Conservation (phyloP, 345 rosid genomes). For the Excoecaria cochinchinensis region DNA sequence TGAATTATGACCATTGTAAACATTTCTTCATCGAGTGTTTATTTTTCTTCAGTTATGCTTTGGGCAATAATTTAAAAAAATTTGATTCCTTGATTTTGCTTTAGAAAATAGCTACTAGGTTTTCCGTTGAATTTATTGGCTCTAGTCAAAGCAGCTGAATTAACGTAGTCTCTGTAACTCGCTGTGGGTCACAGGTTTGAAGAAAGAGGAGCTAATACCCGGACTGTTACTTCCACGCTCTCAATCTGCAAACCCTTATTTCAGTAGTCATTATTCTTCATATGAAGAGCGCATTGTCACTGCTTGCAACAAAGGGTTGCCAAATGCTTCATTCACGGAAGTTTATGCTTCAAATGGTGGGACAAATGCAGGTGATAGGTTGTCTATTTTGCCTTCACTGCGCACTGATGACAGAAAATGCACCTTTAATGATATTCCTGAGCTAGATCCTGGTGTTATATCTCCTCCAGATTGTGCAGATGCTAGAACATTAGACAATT, state of each 20-base stretch:
- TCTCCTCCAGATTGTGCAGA: constrained; percentile 48
- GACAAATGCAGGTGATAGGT: constrained; percentile 32
- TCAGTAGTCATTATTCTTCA: constrained; percentile 36
- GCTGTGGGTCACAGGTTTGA: constrained; percentile 48
- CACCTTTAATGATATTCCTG: constrained; percentile 30
- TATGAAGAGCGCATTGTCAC: constrained; percentile 31
- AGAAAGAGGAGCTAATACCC: constrained; percentile 69
- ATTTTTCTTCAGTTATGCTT: too few relatives aligned
- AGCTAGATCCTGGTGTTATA: constrained; percentile 34
- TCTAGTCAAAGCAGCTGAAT: not conserved
- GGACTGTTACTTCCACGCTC: constrained; percentile 47
- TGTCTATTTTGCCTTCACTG: constrained; percentile 29
- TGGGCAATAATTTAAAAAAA: not conserved
- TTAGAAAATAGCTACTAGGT: not conserved
- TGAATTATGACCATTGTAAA: not conserved
- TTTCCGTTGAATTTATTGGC: not conserved
- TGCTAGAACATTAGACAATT: constrained; percentile 28
- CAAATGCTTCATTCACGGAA: constrained; percentile 21
- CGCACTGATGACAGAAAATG: constrained; percentile 25
- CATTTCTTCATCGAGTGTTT: not conserved
- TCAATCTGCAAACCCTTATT: constrained; percentile 39
- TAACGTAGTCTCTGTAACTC: not conserved
- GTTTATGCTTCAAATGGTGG: constrained; percentile 24
- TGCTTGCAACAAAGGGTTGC: constrained; percentile 32
- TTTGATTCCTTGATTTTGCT: not conserved